A percentile compares a stretch with the other conserved stretches of the same genome.
phyloP scores from a whole-genome alignment of 2,329 filamentous ascomycete species.

The Penicillium occitanis region DNA sequence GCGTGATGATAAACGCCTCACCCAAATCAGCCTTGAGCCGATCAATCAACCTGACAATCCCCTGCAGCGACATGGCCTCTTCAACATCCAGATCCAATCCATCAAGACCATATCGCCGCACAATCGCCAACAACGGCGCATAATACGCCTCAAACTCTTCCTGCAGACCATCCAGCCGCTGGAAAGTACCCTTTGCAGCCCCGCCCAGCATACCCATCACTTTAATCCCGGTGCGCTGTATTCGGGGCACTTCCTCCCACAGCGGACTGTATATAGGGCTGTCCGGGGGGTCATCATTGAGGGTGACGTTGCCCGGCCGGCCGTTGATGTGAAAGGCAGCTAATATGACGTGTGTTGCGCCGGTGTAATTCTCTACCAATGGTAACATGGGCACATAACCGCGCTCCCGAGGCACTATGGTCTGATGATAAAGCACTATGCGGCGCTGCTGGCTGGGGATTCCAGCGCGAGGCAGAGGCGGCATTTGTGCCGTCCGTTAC shows the following conservation, averaged over 20 bases:
- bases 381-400: constrained; percentile 63
- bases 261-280: constrained; percentile 67
- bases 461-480: constrained; percentile 34
- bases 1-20: constrained; percentile 68
- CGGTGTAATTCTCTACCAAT: constrained; percentile 58
- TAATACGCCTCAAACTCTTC: constrained; percentile 73
- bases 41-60: constrained; percentile 66
- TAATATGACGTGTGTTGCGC: constrained; percentile 78
- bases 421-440: constrained; percentile 61
- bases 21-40: constrained; percentile 57
- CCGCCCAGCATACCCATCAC: constrained; percentile 87
- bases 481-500: constrained; percentile 31
- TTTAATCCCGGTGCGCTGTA: constrained; percentile 73
- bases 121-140: constrained; percentile 62
- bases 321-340: constrained; percentile 82
- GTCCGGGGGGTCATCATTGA: constrained; percentile 77
- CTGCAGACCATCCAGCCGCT: constrained; percentile 57
- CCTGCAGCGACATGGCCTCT: constrained; percentile 67
- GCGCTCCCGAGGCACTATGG: constrained; percentile 56
- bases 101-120: constrained; percentile 62
- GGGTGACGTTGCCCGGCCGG: constrained; percentile 64
- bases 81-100: constrained; percentile 79
- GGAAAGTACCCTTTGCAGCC: constrained; percentile 73
- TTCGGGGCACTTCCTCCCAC: constrained; percentile 72
- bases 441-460: constrained; percentile 34